A percentile compares a stretch with the other conserved stretches of the same genome.
These are phyloP conservation scores for Backusella circina DNA, from an alignment of 192 early-diverging fungal species.

Conservation along the genomic window DNA sequence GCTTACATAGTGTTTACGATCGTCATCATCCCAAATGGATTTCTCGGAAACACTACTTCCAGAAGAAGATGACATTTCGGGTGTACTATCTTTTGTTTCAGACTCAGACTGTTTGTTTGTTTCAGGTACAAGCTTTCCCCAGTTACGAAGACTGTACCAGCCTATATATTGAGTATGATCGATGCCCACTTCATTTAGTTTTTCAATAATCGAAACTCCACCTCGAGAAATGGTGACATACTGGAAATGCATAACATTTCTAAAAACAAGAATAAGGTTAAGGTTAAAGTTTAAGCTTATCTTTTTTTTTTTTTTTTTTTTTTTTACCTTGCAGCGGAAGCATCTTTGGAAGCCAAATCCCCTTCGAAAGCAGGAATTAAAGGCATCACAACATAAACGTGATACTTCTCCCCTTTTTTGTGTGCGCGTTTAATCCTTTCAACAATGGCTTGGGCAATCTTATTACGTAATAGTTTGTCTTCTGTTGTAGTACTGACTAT, in stretches of 20 bases:
- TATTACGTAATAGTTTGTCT: constrained; percentile 16
- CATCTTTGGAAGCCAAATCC: constrained; percentile 68
- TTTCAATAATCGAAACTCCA: constrained; percentile 61
- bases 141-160: constrained; percentile 71
- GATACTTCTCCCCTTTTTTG: constrained; percentile 60
- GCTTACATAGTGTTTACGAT: constrained; percentile 55
- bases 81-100: not conserved
- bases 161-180: constrained; percentile 61
- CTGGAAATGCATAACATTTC: constrained; percentile 76
- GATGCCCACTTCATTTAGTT: constrained; percentile 56
- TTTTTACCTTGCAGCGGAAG: constrained; percentile 51
- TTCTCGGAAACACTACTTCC: not conserved
- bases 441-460: constrained; percentile 54
- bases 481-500: constrained; percentile 17
- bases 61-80: not conserved
- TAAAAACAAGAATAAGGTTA: not conserved
- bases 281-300: not conserved
- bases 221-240: constrained; percentile 76
- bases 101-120: not conserved
- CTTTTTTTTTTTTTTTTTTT: not conserved
- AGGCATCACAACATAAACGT: constrained; percentile 78
- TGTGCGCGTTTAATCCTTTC: constrained; percentile 74
- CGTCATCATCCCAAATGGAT: constrained; percentile 16
- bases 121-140: constrained; percentile 42
- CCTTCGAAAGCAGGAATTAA: constrained; percentile 85